Conservation (phyloP, 257 asterid species). For the Przewalskia tangutica region DNA sequence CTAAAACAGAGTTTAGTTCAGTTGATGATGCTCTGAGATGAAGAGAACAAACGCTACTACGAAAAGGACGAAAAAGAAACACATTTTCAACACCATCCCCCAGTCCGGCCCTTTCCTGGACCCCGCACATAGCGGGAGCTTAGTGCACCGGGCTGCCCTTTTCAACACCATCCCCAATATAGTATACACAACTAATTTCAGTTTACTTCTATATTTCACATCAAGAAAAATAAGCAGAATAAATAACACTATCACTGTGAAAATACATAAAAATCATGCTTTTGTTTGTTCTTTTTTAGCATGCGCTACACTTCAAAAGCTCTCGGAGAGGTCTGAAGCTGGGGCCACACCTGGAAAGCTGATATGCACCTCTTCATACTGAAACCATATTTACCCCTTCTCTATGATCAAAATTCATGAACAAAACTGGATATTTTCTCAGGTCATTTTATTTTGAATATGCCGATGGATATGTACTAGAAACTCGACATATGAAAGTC, state of each 20-base stretch:
- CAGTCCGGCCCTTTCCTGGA: too few relatives aligned
- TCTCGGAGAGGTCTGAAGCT: not conserved
- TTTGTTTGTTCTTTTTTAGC: not conserved
- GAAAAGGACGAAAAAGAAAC: not conserved
- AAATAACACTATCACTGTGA: slow-evolving; percentile 1
- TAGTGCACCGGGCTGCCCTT: too few relatives aligned
- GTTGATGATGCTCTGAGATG: not conserved
- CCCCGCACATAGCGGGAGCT: too few relatives aligned
- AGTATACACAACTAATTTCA: not conserved
- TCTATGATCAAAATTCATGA: not conserved
- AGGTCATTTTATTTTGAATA: slow-evolving; percentile 89
- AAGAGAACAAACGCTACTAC: not conserved
- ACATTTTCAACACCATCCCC: not conserved
- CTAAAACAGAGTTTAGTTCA: not conserved
- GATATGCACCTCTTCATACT: not conserved
- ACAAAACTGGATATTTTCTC: slow-evolving; percentile 13
- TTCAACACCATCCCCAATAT: not conserved
- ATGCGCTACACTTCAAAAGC: not conserved
- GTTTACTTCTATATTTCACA: not conserved
- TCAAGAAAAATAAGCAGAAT: not conserved
- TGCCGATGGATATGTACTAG: slow-evolving; percentile 87
- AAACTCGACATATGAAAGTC: slow-evolving; percentile 83
- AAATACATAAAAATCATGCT: not conserved
- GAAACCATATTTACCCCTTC: not conserved
- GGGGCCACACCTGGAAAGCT: not conserved